Evolutionary conservation across 2,329 filamentous ascomycete genomes (phyloP).

Genomic region (Phyllosticta citriasiana): DNA sequence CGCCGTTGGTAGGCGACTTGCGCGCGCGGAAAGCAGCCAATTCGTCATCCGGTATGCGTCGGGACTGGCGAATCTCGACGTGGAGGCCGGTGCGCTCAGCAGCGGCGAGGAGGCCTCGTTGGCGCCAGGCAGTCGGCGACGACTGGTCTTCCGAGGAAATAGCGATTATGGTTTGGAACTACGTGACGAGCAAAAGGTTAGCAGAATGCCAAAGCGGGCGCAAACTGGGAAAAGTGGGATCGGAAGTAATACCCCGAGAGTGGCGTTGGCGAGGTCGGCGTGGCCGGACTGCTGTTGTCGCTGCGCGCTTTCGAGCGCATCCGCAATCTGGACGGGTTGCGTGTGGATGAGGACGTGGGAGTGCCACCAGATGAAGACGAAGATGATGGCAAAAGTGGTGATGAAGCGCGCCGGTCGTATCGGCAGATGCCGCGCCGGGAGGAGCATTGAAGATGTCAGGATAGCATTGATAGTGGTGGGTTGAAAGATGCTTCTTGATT

Average conservation of each 20-base stretch:
- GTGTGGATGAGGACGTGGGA: not conserved
- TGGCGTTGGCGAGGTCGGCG: not conserved
- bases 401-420: slow-evolving; percentile 4
- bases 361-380: slow-evolving; percentile 1
- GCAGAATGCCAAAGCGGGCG: not conserved
- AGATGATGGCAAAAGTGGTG: slow-evolving; percentile 1
- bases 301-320: not conserved
- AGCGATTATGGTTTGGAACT: slow-evolving; percentile 9
- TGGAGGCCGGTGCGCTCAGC: slow-evolving; percentile 4
- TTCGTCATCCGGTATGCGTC: slow-evolving; percentile 1
- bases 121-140: slow-evolving; percentile 5
- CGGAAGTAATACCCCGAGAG: slow-evolving; percentile 1
- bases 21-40: slow-evolving; percentile 1
- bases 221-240: not conserved
- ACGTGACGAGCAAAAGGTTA: not conserved
- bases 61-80: slow-evolving; percentile 3
- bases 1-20: not conserved
- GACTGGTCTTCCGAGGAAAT: slow-evolving; percentile 7
- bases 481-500: not conserved
- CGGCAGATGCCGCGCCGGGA: not conserved
- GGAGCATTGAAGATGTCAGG: slow-evolving; percentile 2
- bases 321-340: not conserved
- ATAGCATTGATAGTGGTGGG: not conserved
- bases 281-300: not conserved
- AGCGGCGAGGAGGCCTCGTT: slow-evolving; percentile 4